These are phyloP conservation scores for Sclerospora graminicola DNA, from an alignment of 352 stramenopile species.

Conservation along the genomic window DNA sequence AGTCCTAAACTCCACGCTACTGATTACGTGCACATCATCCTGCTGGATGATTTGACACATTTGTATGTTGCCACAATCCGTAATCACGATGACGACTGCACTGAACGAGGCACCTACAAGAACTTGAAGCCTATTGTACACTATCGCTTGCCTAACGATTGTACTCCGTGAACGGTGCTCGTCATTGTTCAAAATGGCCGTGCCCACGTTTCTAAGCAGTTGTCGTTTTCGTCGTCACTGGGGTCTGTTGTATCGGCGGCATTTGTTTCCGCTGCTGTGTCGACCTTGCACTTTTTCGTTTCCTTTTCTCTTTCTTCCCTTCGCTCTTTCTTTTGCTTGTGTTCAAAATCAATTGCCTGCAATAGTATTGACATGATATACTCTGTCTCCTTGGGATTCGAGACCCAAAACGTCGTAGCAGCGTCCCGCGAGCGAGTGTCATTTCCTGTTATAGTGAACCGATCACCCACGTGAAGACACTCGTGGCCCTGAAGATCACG, in stretches of 20 bases:
- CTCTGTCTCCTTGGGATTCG: conserved; percentile 89
- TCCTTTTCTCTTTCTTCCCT: conserved; percentile 16
- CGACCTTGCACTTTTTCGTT: conserved; percentile 21
- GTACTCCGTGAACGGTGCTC: conserved; percentile 1
- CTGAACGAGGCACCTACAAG: no score
- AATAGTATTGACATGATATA: conserved; percentile 93
- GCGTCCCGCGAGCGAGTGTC: conserved; percentile 89
- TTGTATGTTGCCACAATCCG: no score
- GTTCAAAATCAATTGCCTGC: conserved; percentile 36
- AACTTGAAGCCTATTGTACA: no score
- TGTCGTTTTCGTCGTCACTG: conserved; percentile 18
- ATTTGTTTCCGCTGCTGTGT: conserved; percentile 5
- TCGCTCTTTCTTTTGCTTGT: conserved; percentile 21
- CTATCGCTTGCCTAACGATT: no score
- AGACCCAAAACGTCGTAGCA: conserved; percentile 93
- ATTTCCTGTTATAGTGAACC: conserved; percentile 87
- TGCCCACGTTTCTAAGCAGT: conserved; percentile 7
- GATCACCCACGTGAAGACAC: conserved; percentile 93
- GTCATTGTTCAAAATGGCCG: conserved; percentile 16
- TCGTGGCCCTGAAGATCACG: conserved; percentile 66
- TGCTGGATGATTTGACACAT: no score
- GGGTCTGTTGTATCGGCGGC: background rate
- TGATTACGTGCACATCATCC: no score
- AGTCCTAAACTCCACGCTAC: no score
- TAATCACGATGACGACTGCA: no score